Evolutionary conservation across 768 basidiomycete genomes (phyloP).

Genomic region (Hericium rajendrae): DNA sequence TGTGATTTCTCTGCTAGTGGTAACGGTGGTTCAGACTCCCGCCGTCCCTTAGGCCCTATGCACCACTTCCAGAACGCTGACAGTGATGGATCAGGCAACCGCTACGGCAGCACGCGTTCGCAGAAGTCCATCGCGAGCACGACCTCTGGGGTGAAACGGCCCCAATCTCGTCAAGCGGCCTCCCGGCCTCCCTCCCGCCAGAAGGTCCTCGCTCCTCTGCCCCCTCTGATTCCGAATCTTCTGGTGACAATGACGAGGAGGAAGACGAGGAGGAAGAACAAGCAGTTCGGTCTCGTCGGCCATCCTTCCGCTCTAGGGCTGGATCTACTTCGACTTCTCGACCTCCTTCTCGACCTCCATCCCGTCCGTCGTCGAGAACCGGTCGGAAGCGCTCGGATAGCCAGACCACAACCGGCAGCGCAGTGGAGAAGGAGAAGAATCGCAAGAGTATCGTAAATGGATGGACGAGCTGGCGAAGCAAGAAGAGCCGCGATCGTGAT

Average conservation of each 20-base stretch:
- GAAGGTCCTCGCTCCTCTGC: too few species aligned
- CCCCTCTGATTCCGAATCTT: too few species aligned
- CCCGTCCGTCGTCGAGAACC: slow-evolving; percentile 49
- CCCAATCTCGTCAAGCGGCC: neutral
- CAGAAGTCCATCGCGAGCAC: slow-evolving; percentile 5
- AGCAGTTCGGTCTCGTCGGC: slow-evolving; percentile 14
- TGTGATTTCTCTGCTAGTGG: neutral
- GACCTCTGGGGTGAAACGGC: slow-evolving; percentile 6
- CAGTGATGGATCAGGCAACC: too few species aligned
- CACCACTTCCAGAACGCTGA: slow-evolving; percentile 4
- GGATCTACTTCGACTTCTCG: slow-evolving; percentile 19
- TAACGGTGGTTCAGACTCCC: slow-evolving; percentile 3
- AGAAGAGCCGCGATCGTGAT: slow-evolving; percentile 39
- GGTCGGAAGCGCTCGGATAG: slow-evolving; percentile 61
- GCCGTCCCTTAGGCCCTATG: slow-evolving; percentile 10
- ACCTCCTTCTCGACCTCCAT: slow-evolving; percentile 18
- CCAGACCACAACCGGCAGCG: slow-evolving; percentile 28
- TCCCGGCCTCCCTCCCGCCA: too few species aligned
- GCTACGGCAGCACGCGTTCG: neutral
- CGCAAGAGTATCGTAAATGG: slow-evolving; percentile 40
- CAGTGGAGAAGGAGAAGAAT: slow-evolving; percentile 25
- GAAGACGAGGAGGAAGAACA: neutral
- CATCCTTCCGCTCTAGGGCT: slow-evolving; percentile 30
- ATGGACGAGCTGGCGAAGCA: slow-evolving; percentile 39
- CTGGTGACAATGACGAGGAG: too few species aligned